These are phyloP conservation scores for Basidiobolus meristosporus DNA, from an alignment of 371 early-diverging fungal genomes.

Conservation along the genomic window DNA sequence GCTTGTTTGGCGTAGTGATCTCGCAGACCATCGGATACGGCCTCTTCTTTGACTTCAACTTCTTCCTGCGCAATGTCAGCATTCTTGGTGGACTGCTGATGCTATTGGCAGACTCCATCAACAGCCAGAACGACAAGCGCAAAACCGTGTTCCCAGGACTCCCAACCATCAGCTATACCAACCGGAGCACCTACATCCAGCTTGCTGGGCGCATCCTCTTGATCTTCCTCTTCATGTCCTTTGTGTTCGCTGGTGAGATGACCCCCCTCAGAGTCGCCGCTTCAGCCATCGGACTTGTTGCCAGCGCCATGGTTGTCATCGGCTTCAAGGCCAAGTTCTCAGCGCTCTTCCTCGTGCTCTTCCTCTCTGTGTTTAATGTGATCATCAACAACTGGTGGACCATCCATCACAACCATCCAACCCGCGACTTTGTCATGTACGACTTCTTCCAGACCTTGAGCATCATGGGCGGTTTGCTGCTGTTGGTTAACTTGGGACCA, in stretches of 20 bases:
- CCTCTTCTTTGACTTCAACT: no score
- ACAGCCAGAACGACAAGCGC: no score
- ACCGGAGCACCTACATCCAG: no score
- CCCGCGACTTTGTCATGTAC: conserved; percentile 86
- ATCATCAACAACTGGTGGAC: conserved; percentile 94
- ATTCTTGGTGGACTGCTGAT: conserved; percentile 84
- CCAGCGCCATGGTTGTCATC: conserved; percentile 85
- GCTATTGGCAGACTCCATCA: conserved; percentile 69
- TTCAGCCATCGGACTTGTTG: conserved; percentile 51
- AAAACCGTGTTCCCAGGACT: no score
- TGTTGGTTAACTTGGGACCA: conserved; percentile 81
- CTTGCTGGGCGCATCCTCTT: no score
- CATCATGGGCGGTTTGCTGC: conserved; percentile 85
- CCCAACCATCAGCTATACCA: no score
- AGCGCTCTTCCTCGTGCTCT: conserved; percentile 76
- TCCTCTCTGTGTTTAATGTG: conserved; percentile 75
- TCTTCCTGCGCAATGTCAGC: no score
- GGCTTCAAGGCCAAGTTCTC: conserved; percentile 94
- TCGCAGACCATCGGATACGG: no score
- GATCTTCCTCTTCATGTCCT: conserved; percentile 73
- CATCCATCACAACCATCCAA: conserved; percentile 51
- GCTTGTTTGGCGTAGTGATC: conserved; percentile 60
- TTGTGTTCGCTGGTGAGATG: conserved; percentile 72
- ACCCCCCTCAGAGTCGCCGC: conserved; percentile 44
- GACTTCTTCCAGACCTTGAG: conserved; percentile 96